Base-by-base conservation (phyloP, 2,329 filamentous ascomycete genomes). In the Epichloe sp. region DNA sequence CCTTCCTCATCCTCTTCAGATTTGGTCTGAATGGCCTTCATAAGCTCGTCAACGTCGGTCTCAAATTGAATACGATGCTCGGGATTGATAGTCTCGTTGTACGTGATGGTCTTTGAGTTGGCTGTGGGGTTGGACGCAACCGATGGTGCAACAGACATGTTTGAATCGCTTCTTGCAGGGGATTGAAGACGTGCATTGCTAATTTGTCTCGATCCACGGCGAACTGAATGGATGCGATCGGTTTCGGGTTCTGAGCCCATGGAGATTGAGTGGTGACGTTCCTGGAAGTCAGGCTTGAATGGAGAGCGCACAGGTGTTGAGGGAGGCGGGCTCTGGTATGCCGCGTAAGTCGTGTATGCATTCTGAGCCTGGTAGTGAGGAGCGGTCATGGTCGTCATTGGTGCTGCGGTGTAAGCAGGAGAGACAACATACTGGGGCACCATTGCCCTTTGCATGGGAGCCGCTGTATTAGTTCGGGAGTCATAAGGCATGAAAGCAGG, bases 21-120 rank as follows among this genome's bases (percentile, higher is more conserved):
- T 60, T 85, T 86, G 44, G 79, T 72, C 65, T 95, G 89, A 44
- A 96, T 91, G 0, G 85, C 80, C 66, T 85, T 88, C 88, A 96
- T 95, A 42, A 97, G 70, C 42, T 82, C 83, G 63, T 96, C 90
- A 38, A 96, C 82, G 53, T 88, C 80, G 0, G 89, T 95, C n/a
- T 79, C 77, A 63, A 90, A 91, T 54, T 78, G 75, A 40, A 80
- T 69, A n/a, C 78, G 71, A 23, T 74, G 66, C 1, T 71, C 66
- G 53, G 72, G 68, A 53, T 71, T 64, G 34, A 73, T 68, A 10
- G 71, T 68, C 56, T 69, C 69, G 64, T 74, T 78, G 56, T 66
- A 65, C 4, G 65, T 67, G 52, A 73, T 70, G 11, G 65, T 69
- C 61, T 71, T 73, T 35, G 69, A 62, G 57, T 57, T 58, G n/a